Evolutionary conservation across 2,329 filamentous ascomycete genomes (phyloP).

Genomic region (Akanthomyces uredinophilus): DNA sequence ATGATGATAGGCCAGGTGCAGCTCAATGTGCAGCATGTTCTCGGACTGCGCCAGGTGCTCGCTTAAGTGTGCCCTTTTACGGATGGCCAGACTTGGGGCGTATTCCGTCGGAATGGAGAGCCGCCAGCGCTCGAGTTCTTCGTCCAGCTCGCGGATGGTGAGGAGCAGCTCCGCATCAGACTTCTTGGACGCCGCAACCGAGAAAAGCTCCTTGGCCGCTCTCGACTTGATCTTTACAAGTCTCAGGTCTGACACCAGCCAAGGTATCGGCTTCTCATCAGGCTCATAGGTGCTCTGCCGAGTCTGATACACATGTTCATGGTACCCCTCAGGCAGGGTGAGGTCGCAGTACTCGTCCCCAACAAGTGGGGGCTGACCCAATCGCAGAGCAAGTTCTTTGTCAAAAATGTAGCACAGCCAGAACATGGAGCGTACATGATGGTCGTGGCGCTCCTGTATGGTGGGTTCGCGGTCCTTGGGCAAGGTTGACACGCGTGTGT

Average conservation of each 20-base stretch:
- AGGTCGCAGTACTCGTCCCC: conserved; percentile 49
- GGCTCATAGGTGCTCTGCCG: neutral
- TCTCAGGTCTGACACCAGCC: no score
- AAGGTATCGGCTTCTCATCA: conserved; percentile 32
- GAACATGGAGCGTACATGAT: conserved; percentile 40
- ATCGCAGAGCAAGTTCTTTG: conserved; percentile 49
- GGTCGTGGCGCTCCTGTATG: conserved; percentile 23
- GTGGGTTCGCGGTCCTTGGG: conserved; percentile 16
- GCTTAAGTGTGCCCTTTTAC: no score
- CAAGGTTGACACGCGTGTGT: conserved; percentile 25
- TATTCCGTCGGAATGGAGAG: conserved; percentile 39
- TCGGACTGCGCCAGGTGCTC: no score
- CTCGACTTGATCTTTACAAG: conserved; percentile 44
- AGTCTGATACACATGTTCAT: conserved; percentile 4
- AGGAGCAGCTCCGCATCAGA: conserved; percentile 49
- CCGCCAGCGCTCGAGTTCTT: conserved; percentile 52
- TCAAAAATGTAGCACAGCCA: conserved; percentile 52
- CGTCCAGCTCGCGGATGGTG: conserved; percentile 51
- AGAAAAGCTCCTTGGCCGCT: conserved; percentile 24
- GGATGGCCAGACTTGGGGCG: conserved; percentile 30
- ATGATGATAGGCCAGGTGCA: no score
- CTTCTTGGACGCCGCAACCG: conserved; percentile 43
- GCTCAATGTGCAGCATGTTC: no score
- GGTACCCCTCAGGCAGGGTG: conserved; percentile 37
- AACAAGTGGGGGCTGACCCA: conserved; percentile 47